Conservation (phyloP, 164 flowering plant genomes). For the Liquidambar formosana region DNA sequence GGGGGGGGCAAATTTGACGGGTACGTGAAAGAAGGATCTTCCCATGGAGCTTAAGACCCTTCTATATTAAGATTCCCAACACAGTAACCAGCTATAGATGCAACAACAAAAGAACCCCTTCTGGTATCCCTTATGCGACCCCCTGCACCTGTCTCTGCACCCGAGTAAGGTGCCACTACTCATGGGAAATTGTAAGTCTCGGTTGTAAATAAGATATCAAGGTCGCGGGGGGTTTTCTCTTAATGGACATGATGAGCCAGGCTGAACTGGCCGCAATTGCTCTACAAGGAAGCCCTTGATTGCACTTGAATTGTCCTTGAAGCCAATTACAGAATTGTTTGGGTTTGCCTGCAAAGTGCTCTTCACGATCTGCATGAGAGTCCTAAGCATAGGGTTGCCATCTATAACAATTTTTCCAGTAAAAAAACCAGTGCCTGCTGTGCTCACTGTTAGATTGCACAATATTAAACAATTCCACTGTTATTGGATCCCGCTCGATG, state of each 20-base stretch:
- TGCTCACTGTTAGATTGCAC: slow-evolving; percentile 98
- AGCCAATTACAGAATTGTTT: slow-evolving; percentile 91
- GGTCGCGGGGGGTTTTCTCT: slow-evolving; percentile 34
- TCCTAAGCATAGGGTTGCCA: slow-evolving; percentile 60
- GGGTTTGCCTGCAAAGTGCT: slow-evolving; percentile 85
- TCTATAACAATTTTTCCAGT: slow-evolving; percentile 85
- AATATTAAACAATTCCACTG: slow-evolving; percentile 91
- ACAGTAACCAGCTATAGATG: slow-evolving; percentile 93
- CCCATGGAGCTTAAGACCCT: slow-evolving; percentile 95
- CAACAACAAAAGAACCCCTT: slow-evolving; percentile 85
- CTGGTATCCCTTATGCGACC: slow-evolving; percentile 97
- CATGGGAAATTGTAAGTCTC: slow-evolving; percentile 98
- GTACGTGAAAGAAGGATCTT: slow-evolving; percentile 71
- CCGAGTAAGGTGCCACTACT: slow-evolving; percentile 97
- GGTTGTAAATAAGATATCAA: slow-evolving; percentile 90
- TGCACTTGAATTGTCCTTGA: slow-evolving; percentile 96
- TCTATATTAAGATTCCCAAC: slow-evolving; percentile 89
- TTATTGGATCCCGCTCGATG: slow-evolving; percentile 82
- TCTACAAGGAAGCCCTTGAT: slow-evolving; percentile 74
- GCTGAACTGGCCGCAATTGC: slow-evolving; percentile 57
- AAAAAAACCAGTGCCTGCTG: slow-evolving; percentile 94
- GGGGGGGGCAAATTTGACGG: slow-evolving; percentile 85
- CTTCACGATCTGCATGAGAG: slow-evolving; percentile 94
- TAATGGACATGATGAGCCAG: slow-evolving; percentile 71
- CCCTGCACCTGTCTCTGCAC: slow-evolving; percentile 97